Base-by-base conservation (phyloP, 1,284 basidiomycete species). In the Ceratobasidium sp. region DNA sequence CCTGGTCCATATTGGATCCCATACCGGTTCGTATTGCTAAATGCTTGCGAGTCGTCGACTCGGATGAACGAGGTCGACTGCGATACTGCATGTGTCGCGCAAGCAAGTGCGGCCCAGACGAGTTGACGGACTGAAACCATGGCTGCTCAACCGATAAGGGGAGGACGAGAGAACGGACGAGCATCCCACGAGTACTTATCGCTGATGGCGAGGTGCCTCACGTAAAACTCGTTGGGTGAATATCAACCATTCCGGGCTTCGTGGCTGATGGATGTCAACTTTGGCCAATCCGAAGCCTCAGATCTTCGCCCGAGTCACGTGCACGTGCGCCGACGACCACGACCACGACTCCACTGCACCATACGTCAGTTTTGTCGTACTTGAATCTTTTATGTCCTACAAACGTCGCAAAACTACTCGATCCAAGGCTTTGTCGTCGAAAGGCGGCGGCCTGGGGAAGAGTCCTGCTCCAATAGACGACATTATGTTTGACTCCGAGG, bases 1-100 rank as follows among this genome's bases (percentile, higher is more conserved):
- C 61, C 61, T 9, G 48, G 46, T 3, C 46, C 21, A 28, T 30
- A 50, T 23, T 64, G 61, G 30, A 64, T 64, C 32, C 61, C 61
- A 23, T 52, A 14, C 12, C 43, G 61, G 9, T 39, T 52, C 9
- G 3, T 6, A 10, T 45, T 21, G 32, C n/a, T 36, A n/a, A 21
- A 64, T 4, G 30, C 46, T 26, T 64, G n/a, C 16, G 28, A 45
- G 32, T 64, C 61, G 34, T 64, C 61, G 21, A 64, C 41, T 34
- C 39, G 41, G 10, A 61, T 34, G 4, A 45, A 10, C 9, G 43
- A 45, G 18, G 28, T 6, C 14, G 28, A 34, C 53, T 55, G 53
- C 28, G 53, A 30, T 34, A 34, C 26, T 16, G 28, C 53, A 34
- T 32, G 6, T n/a, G 53, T 2, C 4, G 32, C 16, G 34, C 28